Base-by-base conservation (phyloP, 2,329 filamentous ascomycete genomes). In the Colletotrichum sp. region DNA sequence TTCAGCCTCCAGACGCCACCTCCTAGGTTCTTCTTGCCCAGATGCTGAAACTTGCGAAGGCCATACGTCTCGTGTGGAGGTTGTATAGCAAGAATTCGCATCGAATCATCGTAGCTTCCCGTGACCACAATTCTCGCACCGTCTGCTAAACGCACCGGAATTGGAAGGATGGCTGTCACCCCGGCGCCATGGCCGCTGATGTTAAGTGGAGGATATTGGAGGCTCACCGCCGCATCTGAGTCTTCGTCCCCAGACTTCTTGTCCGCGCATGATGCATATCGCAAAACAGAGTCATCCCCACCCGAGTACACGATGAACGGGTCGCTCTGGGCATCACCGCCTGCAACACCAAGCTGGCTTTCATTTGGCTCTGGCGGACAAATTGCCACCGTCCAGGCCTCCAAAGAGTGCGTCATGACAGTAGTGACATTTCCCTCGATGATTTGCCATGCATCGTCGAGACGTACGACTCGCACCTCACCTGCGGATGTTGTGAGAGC, bases 1-100 rank as follows among this genome's bases (percentile, higher is more conserved):
- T 95, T 95, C 71, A 99, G 83, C 72, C 96, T 89, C 96, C 97
- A 99, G 4, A 99, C 96, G 2, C 96, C 96, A 12, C 91, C 91
- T 28, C 94, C 96, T 0, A 99, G 89, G 68, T 94, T 89, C 68
- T 89, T 80, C 76, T 95, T 92, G 0, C 91, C 89, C 7, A 96
- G 88, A 4, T 93, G 85, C 36, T 87, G 87, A 2, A 86, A 83
- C 62, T 85, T 87, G 66, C 85, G 84, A 69, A 82, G 79, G 26
- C 87, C 82, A 78, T 88, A 87, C 0, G 85, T 84, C 32, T 80
- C 78, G 55, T 86, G 80, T 4, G 85, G 83, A 13, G 88, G 85
- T 30, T 86, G 82, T 13, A 92, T 85, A 2, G 89, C 83, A 65
- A 94, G 89, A 3, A 98, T 87, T 15, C 96, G 91, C 21, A 99